Evolutionary conservation across 352 stramenopile species (phyloP).

Genomic region (Globisporangium middletonii): DNA sequence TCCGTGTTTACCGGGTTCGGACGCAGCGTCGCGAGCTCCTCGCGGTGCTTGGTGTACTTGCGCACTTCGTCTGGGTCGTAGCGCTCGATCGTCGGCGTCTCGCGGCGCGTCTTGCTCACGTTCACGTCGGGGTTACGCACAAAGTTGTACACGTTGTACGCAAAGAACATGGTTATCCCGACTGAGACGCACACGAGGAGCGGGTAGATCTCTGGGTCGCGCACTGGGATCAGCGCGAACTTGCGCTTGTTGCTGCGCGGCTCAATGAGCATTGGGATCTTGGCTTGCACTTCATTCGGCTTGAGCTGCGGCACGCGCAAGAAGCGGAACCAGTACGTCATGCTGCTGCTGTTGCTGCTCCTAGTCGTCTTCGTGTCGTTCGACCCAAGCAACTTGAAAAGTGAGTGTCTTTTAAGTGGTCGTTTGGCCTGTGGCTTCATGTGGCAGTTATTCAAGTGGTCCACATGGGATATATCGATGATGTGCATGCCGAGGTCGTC

Average conservation of each 20-base stretch:
- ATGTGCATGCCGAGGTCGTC: too few species aligned
- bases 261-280: conserved; percentile 28
- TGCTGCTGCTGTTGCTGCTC: neutral
- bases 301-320: conserved; percentile 13
- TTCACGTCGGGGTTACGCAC: conserved; percentile 25
- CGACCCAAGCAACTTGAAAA: too few species aligned
- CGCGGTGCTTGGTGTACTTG: conserved; percentile 20
- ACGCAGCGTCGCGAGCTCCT: conserved; percentile 13
- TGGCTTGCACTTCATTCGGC: conserved; percentile 28
- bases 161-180: conserved; percentile 19
- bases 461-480: too few species aligned
- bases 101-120: conserved; percentile 22
- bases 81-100: conserved; percentile 24
- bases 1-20: conserved; percentile 9
- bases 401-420: too few species aligned
- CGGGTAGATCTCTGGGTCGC: conserved; percentile 34
- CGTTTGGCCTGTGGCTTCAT: too few species aligned
- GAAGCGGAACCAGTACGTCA: conserved; percentile 14
- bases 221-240: conserved; percentile 22
- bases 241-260: conserved; percentile 13
- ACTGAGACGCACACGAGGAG: conserved; percentile 22
- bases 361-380: too few species aligned
- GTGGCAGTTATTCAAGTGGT: too few species aligned
- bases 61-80: conserved; percentile 21
- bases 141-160: conserved; percentile 28